Evolutionary conservation across 495 filamentous ascomycete genomes (phyloP).

Genomic region (Aspergillus kassunensis): DNA sequence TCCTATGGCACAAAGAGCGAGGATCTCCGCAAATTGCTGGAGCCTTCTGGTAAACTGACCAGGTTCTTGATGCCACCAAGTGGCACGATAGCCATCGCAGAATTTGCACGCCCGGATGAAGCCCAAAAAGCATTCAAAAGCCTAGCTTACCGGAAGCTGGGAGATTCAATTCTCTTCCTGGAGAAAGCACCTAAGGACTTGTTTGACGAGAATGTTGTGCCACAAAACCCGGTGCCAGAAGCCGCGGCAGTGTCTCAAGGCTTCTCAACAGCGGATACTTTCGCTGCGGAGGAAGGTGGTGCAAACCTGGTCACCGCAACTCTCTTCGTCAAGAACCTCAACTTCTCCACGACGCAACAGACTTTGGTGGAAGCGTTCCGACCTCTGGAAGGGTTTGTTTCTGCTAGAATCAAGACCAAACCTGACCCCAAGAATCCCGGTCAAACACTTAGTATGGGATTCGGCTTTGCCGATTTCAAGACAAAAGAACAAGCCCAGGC

Average conservation of each 20-base stretch:
- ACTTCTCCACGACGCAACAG: conserved; percentile 80
- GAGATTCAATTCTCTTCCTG: conserved; percentile 85
- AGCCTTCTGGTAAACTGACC: conserved; percentile 60
- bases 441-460: conserved; percentile 88
- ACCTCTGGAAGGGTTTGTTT: conserved; percentile 78
- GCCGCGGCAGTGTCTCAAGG: conserved; percentile 41
- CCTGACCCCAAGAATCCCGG: conserved; percentile 78
- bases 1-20: conserved; percentile 66
- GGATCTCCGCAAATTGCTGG: conserved; percentile 50
- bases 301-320: conserved; percentile 63
- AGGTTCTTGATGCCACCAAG: conserved; percentile 86
- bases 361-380: conserved; percentile 69
- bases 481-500: conserved; percentile 71
- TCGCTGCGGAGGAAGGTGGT: conserved; percentile 50
- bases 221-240: conserved; percentile 27
- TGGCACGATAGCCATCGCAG: conserved; percentile 88
- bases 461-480: conserved; percentile 88
- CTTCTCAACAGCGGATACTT: conserved; percentile 53
- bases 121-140: conserved; percentile 76
- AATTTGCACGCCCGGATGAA: conserved; percentile 72
- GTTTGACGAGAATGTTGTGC: conserved; percentile 48
- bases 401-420: conserved; percentile 82
- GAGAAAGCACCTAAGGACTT: conserved; percentile 88
- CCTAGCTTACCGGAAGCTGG: conserved; percentile 84
- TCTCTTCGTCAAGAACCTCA: conserved; percentile 87